phyloP scores from a whole-genome alignment of 73 alveolate genomes.

The Tetrahymena borealis region DNA sequence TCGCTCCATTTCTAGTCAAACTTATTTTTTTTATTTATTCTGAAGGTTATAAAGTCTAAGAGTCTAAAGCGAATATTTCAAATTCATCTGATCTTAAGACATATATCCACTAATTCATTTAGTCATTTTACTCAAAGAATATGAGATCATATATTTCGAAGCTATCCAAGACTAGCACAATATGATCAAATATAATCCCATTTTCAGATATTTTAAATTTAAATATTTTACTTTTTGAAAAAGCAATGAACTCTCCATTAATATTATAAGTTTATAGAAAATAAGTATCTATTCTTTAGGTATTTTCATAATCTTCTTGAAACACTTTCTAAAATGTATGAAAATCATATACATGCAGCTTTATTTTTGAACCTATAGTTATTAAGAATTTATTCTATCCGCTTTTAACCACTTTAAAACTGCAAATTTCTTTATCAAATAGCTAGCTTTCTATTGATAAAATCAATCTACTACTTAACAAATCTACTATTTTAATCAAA shows the following conservation, averaged over 20 bases:
- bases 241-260: neutral
- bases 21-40: too few species aligned
- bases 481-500: neutral
- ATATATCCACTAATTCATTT: too few species aligned
- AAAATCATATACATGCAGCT: neutral
- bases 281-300: neutral
- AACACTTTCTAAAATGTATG: neutral
- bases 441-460: neutral
- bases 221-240: neutral
- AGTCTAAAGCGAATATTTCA: too few species aligned
- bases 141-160: too few species aligned
- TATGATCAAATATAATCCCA: neutral
- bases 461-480: neutral
- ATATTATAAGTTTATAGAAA: neutral
- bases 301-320: neutral
- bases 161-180: too few species aligned
- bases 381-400: neutral
- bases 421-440: neutral
- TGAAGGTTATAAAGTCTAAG: too few species aligned
- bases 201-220: neutral
- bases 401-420: neutral
- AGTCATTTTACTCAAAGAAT: too few species aligned
- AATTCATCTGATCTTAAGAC: too few species aligned
- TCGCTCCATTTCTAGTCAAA: too few species aligned
- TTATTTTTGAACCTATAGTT: neutral